These are phyloP conservation scores for Cyamopsis tetragonoloba DNA, from an alignment of 306 rosid genomes.

Conservation along the genomic window DNA sequence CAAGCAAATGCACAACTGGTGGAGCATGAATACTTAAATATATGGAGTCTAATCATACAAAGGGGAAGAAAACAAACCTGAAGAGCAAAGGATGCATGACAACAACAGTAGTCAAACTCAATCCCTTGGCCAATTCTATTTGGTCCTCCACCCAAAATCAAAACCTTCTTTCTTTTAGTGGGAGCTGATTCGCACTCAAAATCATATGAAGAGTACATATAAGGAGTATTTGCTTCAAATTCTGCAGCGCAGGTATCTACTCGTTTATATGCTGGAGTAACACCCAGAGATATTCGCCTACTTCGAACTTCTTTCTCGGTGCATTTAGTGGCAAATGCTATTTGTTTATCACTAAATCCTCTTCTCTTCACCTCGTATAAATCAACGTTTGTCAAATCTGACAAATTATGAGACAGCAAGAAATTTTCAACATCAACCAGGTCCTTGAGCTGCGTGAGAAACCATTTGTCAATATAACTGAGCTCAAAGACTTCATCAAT, in stretches of 20 bases:
- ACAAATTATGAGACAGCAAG: slow-evolving; percentile 50
- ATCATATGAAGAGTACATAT: slow-evolving; percentile 98
- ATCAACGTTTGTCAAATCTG: slow-evolving; percentile 65
- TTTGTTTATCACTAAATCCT: slow-evolving; percentile 96
- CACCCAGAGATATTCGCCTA: slow-evolving; percentile 66
- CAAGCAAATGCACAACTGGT: neutral
- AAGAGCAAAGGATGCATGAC: slow-evolving; percentile 91
- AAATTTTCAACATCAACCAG: slow-evolving; percentile 80
- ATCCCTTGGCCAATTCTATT: slow-evolving; percentile 99
- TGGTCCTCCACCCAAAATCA: slow-evolving; percentile 97
- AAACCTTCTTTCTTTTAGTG: slow-evolving; percentile 73
- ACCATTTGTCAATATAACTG: slow-evolving; percentile 87
- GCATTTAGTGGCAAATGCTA: slow-evolving; percentile 88
- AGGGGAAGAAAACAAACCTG: slow-evolving; percentile 49
- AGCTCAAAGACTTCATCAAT: slow-evolving; percentile 76
- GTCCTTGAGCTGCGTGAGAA: slow-evolving; percentile 83
- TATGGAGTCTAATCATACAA: neutral
- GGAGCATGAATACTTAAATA: slow-evolving; percentile 13
- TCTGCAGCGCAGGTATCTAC: slow-evolving; percentile 99
- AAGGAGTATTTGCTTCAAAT: slow-evolving; percentile 98
- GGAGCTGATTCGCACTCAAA: slow-evolving; percentile 94
- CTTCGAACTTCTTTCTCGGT: slow-evolving; percentile 70
- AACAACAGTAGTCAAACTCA: slow-evolving; percentile 98
- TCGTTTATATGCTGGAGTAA: slow-evolving; percentile 77
- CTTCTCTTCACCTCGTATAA: slow-evolving; percentile 85